phyloP scores from a whole-genome alignment of 2,329 filamentous ascomycete species.

The Trichoderma aggressivum region DNA sequence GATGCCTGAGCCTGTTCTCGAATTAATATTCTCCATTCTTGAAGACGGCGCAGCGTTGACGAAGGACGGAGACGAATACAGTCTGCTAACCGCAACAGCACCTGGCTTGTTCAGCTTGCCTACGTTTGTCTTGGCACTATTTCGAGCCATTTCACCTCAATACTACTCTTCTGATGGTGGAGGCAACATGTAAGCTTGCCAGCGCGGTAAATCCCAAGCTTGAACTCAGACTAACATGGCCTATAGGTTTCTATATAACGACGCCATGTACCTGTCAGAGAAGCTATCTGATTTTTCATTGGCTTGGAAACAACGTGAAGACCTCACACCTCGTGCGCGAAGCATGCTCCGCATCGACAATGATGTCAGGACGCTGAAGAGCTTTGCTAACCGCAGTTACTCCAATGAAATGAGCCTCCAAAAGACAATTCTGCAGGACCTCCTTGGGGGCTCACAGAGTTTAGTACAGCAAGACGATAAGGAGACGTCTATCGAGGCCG shows the following conservation, averaged over 20 bases:
- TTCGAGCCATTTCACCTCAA: slow-evolving; percentile 70
- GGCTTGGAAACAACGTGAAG: slow-evolving; percentile 52
- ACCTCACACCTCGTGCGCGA: slow-evolving; percentile 49
- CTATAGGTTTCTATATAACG: slow-evolving; percentile 62
- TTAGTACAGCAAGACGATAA: slow-evolving; percentile 56
- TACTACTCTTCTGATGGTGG: slow-evolving; percentile 64
- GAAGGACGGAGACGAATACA: slow-evolving; percentile 46
- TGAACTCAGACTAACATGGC: background rate
- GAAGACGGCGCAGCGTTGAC: slow-evolving; percentile 62
- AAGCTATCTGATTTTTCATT: slow-evolving; percentile 47
- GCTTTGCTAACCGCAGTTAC: slow-evolving; percentile 61
- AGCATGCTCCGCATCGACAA: slow-evolving; percentile 57
- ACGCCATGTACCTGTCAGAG: slow-evolving; percentile 61
- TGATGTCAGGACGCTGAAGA: slow-evolving; percentile 57
- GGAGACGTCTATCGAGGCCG: slow-evolving; percentile 50
- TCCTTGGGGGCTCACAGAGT: slow-evolving; percentile 59
- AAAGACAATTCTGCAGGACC: slow-evolving; percentile 58
- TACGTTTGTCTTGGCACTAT: slow-evolving; percentile 71
- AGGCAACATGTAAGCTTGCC: slow-evolving; percentile 58
- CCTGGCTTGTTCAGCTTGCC: slow-evolving; percentile 69
- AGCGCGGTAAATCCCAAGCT: background rate
- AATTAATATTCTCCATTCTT: slow-evolving; percentile 57
- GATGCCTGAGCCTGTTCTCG: slow-evolving; percentile 75
- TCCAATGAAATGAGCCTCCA: slow-evolving; percentile 58
- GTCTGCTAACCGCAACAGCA: slow-evolving; percentile 64